These are phyloP conservation scores for Solanum hybrid DNA, from an alignment of 305 asterid genomes.

Conservation along the genomic window DNA sequence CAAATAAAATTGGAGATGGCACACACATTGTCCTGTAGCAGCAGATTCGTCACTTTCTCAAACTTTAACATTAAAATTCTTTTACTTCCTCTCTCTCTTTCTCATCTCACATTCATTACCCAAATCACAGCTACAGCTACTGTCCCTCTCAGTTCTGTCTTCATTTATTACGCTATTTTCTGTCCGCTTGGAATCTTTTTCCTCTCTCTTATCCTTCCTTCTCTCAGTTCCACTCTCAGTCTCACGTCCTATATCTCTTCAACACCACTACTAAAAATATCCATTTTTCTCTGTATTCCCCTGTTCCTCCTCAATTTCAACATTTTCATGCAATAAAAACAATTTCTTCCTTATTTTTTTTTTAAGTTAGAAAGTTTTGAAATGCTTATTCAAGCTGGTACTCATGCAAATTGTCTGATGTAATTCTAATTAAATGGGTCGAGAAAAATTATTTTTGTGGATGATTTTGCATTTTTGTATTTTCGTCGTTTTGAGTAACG, in stretches of 20 bases:
- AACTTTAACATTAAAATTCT: neutral
- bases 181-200: conserved; percentile 15
- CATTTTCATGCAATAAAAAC: neutral
- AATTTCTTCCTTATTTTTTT: neutral
- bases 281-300: conserved; percentile 23
- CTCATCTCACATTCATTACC: conserved; percentile 26
- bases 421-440: neutral
- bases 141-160: conserved; percentile 25
- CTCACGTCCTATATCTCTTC: conserved; percentile 57
- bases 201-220: conserved; percentile 23
- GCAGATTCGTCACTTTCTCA: neutral
- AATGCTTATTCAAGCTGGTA: neutral
- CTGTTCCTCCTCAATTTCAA: conserved; percentile 9
- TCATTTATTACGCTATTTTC: conserved; percentile 26
- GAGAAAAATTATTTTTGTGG: conserved; percentile 7
- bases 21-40: neutral
- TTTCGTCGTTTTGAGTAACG: conserved; percentile 26
- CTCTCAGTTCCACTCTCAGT: conserved; percentile 38
- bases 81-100: neutral
- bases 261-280: conserved; percentile 20
- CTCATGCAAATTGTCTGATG: conserved; percentile 3
- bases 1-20: neutral
- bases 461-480: conserved; percentile 37
- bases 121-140: conserved; percentile 20
- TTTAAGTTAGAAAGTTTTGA: neutral